A percentile compares a stretch with the other conserved stretches of the same genome.
phyloP scores from a whole-genome alignment of 1,139 yeast species.

The Pneumocystis wakefieldiae region DNA sequence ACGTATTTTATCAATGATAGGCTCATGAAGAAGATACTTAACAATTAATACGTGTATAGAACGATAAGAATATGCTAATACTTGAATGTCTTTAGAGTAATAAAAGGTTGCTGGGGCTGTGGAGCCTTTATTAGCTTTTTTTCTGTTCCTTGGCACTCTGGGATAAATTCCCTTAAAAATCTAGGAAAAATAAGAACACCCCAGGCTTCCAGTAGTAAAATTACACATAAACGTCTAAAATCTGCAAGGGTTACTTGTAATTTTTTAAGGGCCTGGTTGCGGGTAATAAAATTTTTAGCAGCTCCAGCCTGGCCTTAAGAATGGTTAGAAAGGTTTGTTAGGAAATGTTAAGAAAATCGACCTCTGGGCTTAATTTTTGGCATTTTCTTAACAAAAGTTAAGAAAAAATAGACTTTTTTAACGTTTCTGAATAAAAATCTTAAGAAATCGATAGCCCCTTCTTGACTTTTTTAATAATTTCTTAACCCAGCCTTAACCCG shows the following conservation, averaged over 20 bases:
- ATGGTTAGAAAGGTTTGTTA: no score
- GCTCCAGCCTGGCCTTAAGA: slow-evolving; percentile 45
- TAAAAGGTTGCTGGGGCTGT: slow-evolving; percentile 93
- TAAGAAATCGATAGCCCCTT: neutral
- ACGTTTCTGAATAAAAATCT: neutral
- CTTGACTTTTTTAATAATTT: neutral
- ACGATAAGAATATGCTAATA: neutral
- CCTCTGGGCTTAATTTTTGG: slow-evolving; percentile 9
- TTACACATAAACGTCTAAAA: slow-evolving; percentile 60
- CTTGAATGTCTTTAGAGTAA: slow-evolving; percentile 80
- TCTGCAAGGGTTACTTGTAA: slow-evolving; percentile 93
- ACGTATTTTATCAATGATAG: slow-evolving; percentile 78
- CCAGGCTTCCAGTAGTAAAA: slow-evolving; percentile 60
- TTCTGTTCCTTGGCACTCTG: slow-evolving; percentile 88
- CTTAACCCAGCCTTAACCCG: no score
- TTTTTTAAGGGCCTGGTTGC: slow-evolving; percentile 89
- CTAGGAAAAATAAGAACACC: slow-evolving; percentile 54
- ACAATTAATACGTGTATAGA: neutral
- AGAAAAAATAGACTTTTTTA: no score
- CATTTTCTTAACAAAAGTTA: slow-evolving; percentile 1
- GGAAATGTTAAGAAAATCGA: neutral
- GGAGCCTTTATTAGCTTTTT: slow-evolving; percentile 93
- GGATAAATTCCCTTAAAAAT: slow-evolving; percentile 87
- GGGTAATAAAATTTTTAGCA: slow-evolving; percentile 80
- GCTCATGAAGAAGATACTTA: slow-evolving; percentile 75